Conservation (phyloP, 192 early-diverging fungal species). For the Chytriomyces sp. region DNA sequence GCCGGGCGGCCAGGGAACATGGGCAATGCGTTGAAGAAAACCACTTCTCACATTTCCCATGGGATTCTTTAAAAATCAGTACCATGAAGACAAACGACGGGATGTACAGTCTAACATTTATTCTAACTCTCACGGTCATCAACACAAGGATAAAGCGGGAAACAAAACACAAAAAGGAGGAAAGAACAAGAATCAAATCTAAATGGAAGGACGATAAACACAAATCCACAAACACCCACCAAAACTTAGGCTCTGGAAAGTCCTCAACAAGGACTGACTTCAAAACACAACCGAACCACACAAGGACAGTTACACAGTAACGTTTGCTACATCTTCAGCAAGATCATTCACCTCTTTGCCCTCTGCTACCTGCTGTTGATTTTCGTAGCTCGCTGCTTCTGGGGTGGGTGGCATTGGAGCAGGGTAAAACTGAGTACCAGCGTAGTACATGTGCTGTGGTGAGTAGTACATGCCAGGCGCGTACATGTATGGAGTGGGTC, state of each 20-base stretch:
- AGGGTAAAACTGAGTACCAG: conserved; percentile 8
- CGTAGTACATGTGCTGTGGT: conserved; percentile 9
- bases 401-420: background rate
- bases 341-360: conserved; percentile 4
- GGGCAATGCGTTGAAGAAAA: background rate
- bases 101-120: too few species aligned
- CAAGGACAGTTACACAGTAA: background rate
- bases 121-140: background rate
- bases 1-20: background rate
- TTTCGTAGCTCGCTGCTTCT: too few species aligned
- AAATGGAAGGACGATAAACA: background rate
- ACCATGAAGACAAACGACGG: too few species aligned
- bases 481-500: background rate
- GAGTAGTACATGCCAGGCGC: background rate
- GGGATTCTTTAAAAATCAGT: background rate
- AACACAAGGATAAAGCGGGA: background rate
- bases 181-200: background rate
- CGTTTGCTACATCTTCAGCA: background rate
- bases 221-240: too few species aligned
- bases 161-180: background rate
- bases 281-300: background rate
- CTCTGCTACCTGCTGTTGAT: too few species aligned
- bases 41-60: background rate
- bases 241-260: too few species aligned
- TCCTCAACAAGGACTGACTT: too few species aligned